phyloP scores from a whole-genome alignment of 2,329 filamentous ascomycete genomes.

The Ascochyta lentis region DNA sequence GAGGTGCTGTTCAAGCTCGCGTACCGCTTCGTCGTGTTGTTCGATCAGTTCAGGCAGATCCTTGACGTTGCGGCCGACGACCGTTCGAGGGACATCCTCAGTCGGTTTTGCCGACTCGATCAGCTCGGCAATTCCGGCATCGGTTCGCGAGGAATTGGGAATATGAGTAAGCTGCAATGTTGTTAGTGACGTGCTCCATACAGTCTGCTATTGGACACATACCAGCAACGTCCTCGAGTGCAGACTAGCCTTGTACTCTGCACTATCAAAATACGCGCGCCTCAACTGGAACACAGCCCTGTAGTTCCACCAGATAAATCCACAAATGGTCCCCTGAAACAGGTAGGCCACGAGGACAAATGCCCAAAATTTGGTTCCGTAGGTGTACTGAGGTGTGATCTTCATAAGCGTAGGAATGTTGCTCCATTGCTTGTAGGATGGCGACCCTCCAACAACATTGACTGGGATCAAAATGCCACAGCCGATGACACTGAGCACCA shows the following conservation, averaged over 20 bases:
- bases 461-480: conserved; percentile 81
- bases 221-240: conserved; percentile 72
- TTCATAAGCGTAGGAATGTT: conserved; percentile 47
- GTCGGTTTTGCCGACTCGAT: conserved; percentile 80
- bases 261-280: conserved; percentile 79
- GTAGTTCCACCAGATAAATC: conserved; percentile 92
- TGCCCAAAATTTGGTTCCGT: conserved; percentile 61
- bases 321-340: conserved; percentile 75
- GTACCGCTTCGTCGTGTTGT: conserved; percentile 80
- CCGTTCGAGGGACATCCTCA: conserved; percentile 76
- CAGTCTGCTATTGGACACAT: conserved; percentile 6
- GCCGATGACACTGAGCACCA: conserved; percentile 74
- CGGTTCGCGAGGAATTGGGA: conserved; percentile 73
- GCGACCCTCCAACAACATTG: conserved; percentile 62
- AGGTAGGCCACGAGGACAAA: conserved; percentile 65
- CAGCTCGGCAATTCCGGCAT: conserved; percentile 87
- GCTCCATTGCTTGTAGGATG: conserved; percentile 36
- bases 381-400: conserved; percentile 66
- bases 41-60: conserved; percentile 83
- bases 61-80: conserved; percentile 89
- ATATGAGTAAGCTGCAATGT: conserved; percentile 75
- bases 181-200: conserved; percentile 2
- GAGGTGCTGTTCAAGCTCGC: conserved; percentile 79
- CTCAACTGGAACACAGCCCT: conserved; percentile 71
- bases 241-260: conserved; percentile 85